Evolutionary conservation across 208 protist species (phyloP), one percentile per base, ranked within the genome.

Genomic region (Acanthamoeba polyphaga): DNA sequence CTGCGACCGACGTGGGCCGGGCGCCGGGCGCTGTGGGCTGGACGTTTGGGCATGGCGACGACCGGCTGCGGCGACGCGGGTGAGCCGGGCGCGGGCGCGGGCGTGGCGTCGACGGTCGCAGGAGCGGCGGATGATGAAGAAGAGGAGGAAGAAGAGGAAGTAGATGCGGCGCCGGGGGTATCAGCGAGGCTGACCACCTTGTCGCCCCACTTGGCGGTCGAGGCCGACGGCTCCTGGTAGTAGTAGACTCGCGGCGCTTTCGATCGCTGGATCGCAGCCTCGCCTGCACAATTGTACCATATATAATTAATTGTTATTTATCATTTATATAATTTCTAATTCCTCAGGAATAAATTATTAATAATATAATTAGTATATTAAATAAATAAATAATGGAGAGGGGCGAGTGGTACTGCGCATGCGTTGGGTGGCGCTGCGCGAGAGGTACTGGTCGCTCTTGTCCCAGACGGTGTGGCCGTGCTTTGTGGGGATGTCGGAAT

Each of bases 401-500:
- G 24, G 82, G 55, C 22, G 43, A 19, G 49, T 3, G 2, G 43
- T 66, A 90, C 82, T 90, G 49, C 58, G 49, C 82, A 90, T 90
- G 82, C 82, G 82, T 29, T 60, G 55, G 22, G 58, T 68, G 10
- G 82, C 38, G 58, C 82, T 90, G 19, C 32, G 8, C 27, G 82
- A 68, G 29, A 90, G 82, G 55, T 70, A 90, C 29, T 70, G 49
- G 58, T 90, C 82, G 53, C 46, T 43, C 58, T 68, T 66, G 17
- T 90, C 82, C 82, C 82, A 90, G 19, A 90, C 27, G 43, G 55
- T 90, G 27, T 49, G 55, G 82, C 58, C 82, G n/a, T 90, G 82
- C 46, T 15, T 24, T 15, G 38, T 70, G 17, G 58, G n/a, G 3
- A 90, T 90, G 34, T 90, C 82, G 12, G 82, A 19, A 49, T 66